These are phyloP conservation scores for Trichoderma reesei DNA, from an alignment of 495 filamentous ascomycete species.

Conservation along the genomic window DNA sequence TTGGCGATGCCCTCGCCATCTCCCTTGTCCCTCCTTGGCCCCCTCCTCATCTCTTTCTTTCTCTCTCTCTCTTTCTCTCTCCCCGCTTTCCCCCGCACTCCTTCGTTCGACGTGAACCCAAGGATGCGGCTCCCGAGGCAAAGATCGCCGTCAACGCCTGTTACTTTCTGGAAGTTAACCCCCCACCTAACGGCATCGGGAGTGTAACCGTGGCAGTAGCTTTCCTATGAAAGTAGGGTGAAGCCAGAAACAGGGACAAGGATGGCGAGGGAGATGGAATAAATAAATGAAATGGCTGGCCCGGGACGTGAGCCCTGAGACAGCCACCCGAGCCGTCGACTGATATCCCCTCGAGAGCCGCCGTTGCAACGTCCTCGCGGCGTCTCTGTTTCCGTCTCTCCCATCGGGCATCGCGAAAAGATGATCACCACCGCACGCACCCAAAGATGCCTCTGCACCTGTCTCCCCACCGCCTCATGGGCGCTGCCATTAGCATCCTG, in stretches of 20 bases:
- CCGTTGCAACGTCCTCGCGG: background rate
- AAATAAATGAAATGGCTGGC: conserved; percentile 2
- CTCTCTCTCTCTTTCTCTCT: background rate
- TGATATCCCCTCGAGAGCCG: background rate
- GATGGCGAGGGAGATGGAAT: background rate
- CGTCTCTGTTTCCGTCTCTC: background rate
- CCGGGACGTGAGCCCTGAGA: background rate
- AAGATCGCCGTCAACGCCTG: background rate
- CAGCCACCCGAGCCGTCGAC: background rate
- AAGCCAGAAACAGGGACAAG: no score
- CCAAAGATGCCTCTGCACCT: background rate
- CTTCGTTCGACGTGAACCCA: background rate
- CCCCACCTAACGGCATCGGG: background rate
- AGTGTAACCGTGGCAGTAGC: background rate
- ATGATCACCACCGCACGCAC: no score
- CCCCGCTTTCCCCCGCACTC: conserved; percentile 5
- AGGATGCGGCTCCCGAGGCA: background rate
- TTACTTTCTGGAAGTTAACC: background rate
- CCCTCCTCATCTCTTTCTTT: background rate
- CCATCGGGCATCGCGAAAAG: background rate
- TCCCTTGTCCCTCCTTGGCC: background rate
- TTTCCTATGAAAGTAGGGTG: no score
- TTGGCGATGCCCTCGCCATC: background rate
- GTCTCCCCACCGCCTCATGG: background rate
- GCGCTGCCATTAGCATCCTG: background rate